phyloP scores from a whole-genome alignment of 495 filamentous ascomycete species.

The Trichoderma asperelloides region DNA sequence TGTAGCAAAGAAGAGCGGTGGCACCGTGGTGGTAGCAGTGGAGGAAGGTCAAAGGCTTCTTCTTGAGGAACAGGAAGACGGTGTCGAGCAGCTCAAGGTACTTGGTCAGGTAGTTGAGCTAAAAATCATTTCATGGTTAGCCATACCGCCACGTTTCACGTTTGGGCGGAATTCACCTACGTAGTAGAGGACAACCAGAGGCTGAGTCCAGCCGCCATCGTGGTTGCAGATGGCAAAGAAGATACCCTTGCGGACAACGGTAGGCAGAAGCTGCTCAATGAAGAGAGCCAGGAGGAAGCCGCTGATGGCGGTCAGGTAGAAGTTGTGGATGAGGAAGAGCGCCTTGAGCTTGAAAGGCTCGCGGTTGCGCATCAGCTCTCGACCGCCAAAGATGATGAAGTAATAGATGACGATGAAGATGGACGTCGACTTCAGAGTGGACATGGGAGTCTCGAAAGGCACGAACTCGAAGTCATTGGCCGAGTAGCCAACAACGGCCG shows the following conservation, averaged over 20 bases:
- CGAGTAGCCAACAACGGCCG: slow-evolving; percentile 59
- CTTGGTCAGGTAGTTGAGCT: slow-evolving; percentile 59
- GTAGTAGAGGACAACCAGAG: slow-evolving; percentile 70
- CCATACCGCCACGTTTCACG: background rate
- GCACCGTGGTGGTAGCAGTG: slow-evolving; percentile 84
- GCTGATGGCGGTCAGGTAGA: slow-evolving; percentile 66
- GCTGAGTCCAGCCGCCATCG: slow-evolving; percentile 70
- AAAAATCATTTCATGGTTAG: slow-evolving; percentile 10
- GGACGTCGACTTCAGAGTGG: slow-evolving; percentile 56
- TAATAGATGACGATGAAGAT: slow-evolving; percentile 63
- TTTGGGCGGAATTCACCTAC: slow-evolving; percentile 36
- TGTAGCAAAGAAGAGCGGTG: slow-evolving; percentile 78
- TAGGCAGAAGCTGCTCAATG: slow-evolving; percentile 64
- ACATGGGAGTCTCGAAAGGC: slow-evolving; percentile 59
- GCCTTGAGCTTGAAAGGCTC: slow-evolving; percentile 57
- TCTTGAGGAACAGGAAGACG: slow-evolving; percentile 76
- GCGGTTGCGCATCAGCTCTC: slow-evolving; percentile 62
- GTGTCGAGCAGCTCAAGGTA: slow-evolving; percentile 77
- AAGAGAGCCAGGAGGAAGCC: slow-evolving; percentile 59
- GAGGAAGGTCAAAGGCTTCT: slow-evolving; percentile 81
- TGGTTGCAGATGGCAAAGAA: slow-evolving; percentile 64
- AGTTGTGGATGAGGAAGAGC: slow-evolving; percentile 74
- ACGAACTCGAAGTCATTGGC: slow-evolving; percentile 63
- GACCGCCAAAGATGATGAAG: slow-evolving; percentile 64
- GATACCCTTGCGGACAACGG: slow-evolving; percentile 54